phyloP scores from a whole-genome alignment of 2,329 filamentous ascomycete species.

The Penicillium glabrum region DNA sequence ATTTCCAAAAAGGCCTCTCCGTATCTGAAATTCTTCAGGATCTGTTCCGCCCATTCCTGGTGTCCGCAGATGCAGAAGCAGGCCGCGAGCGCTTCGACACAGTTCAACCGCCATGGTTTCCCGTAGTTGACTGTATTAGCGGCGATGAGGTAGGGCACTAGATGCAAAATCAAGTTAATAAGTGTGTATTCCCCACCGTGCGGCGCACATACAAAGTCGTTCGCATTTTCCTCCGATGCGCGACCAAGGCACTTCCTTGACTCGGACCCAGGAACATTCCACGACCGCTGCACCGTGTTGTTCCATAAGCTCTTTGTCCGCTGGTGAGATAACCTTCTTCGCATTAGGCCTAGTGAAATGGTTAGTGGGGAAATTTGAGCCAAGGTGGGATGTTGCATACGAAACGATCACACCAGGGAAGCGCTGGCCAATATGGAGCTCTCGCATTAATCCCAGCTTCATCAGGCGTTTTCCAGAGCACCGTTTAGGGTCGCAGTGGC shows the following conservation, averaged over 20 bases:
- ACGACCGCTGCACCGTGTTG: conserved; percentile 92
- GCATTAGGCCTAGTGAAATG: conserved; percentile 67
- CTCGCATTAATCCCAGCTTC: conserved; percentile 87
- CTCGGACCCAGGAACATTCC: conserved; percentile 94
- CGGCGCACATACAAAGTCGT: conserved; percentile 56
- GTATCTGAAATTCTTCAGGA: conserved; percentile 83
- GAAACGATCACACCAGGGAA: conserved; percentile 91
- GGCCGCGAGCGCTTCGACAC: conserved; percentile 89
- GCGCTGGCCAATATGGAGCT: conserved; percentile 87
- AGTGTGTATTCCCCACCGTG: neutral
- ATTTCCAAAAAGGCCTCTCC: conserved; percentile 87
- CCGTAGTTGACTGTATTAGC: conserved; percentile 98
- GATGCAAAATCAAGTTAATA: neutral
- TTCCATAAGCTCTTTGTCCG: conserved; percentile 78
- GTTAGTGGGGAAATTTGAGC: neutral
- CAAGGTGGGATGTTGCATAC: conserved; percentile 33
- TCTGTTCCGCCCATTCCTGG: conserved; percentile 81
- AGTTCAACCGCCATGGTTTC: conserved; percentile 91
- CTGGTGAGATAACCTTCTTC: conserved; percentile 78
- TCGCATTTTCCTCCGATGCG: conserved; percentile 94
- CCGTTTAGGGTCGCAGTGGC: conserved; percentile 94
- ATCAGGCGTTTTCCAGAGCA: conserved; percentile 96
- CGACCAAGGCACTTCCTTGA: conserved; percentile 84
- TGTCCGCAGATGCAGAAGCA: conserved; percentile 93
- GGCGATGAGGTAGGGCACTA: conserved; percentile 88